A percentile compares a stretch with the other conserved stretches of the same genome.
Conservation (phyloP, 176 grass and related monocot species). For the Tillandsia fasciculata region DNA sequence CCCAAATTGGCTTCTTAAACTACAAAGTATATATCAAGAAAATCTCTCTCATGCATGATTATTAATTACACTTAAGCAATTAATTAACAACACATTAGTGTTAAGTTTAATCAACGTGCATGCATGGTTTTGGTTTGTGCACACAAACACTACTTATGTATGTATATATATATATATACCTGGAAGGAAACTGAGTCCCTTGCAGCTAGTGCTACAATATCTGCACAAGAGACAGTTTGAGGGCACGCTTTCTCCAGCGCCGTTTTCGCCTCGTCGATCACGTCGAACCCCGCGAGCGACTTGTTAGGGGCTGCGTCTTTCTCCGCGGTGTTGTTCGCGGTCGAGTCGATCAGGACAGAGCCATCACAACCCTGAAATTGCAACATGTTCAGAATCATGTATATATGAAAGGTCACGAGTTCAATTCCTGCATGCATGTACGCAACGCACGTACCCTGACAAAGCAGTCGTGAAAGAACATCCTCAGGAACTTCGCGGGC, state of each 20-base stretch:
- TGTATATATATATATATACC: neutral
- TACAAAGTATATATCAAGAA: neutral
- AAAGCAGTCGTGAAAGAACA: constrained; percentile 32
- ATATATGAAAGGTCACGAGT: too few relatives aligned
- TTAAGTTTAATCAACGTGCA: neutral
- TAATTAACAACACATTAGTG: neutral
- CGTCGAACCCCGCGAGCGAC: constrained; percentile 11
- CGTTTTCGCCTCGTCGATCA: constrained; percentile 26
- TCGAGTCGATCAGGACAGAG: constrained; percentile 26
- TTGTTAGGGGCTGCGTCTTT: constrained; percentile 15
- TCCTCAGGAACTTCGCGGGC: constrained; percentile 32
- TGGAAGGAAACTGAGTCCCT: constrained; percentile 18
- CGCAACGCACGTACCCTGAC: neutral
- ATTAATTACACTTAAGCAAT: neutral
- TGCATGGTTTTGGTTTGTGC: neutral
- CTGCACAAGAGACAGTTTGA: constrained; percentile 35
- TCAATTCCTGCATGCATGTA: too few relatives aligned
- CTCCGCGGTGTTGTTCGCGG: constrained; percentile 18
- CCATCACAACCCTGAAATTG: constrained; percentile 21
- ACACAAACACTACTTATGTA: too few relatives aligned
- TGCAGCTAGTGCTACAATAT: constrained; percentile 36
- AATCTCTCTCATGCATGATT: neutral
- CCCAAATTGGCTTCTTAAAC: neutral
- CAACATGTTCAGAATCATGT: too few relatives aligned
- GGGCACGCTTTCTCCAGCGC: constrained; percentile 27